Base-by-base conservation (phyloP, 2,329 filamentous ascomycete genomes). In the Cladosporium sp. region DNA sequence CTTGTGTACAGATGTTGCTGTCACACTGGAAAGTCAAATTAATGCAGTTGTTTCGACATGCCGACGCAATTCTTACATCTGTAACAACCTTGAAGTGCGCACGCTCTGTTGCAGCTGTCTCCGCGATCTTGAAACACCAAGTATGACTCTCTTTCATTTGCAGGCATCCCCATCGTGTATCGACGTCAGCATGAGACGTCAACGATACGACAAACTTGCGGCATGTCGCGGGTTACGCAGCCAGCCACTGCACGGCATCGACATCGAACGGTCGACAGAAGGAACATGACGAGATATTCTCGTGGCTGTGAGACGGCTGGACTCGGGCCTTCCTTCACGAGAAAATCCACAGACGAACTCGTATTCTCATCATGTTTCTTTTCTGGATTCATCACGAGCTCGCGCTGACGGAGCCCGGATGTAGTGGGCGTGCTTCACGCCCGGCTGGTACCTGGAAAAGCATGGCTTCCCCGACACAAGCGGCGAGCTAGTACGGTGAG, bases 241-340 rank as follows among this genome's bases (percentile, higher is more conserved):
- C n/a, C 39, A 46, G 39, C 39, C 39, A 13, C n/a, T 46, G 39
- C 39, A 21, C 39, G n/a, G 21, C 7, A 46, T 46, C 39, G n/a
- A 46, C 7, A 46, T 46, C 39, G 39, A 46, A 13, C 8, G 21
- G 11, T 46, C 39, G 39, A 46, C 2, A n/a, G n/a, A 46, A 46
- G 39, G n/a, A 46, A 46, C 39, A 10, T 46, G 39, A 46, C 39
- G 39, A 46, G 34, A 11, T 21, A n/a, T n/a, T n/a, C 26, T 56
- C 53, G 53, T 34, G 14, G 21, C 26, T 10, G 56, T 34, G 21
- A 39, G 56, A 46, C 56, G 56, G 56, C 25, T 58, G 56, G 56
- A 34, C 23, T 39, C 56, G 56, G 56, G 56, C 56, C 56, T 56
- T 54, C 30, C 51, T 54, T 54, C 51, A 54, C 51, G 51, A 57